These are phyloP conservation scores for Syzygium grande DNA, from an alignment of 345 rosid species.

Conservation along the genomic window DNA sequence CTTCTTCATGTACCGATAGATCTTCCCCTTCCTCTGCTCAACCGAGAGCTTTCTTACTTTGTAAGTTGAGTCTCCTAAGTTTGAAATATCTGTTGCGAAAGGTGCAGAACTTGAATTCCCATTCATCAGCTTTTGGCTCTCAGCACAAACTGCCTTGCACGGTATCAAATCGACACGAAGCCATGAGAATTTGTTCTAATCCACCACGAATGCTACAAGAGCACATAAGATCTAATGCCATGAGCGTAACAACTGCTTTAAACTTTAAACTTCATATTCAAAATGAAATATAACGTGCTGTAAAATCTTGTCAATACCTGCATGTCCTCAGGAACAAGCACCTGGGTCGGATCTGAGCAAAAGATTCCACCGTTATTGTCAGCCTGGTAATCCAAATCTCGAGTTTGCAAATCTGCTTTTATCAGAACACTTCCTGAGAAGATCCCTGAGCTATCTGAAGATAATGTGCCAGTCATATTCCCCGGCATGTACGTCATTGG, in stretches of 20 bases:
- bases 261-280: background rate
- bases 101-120: slow-evolving; percentile 28
- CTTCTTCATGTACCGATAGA: slow-evolving; percentile 87
- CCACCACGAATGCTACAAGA: background rate
- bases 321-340: slow-evolving; percentile 43
- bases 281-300: background rate
- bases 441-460: slow-evolving; percentile 35
- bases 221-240: background rate
- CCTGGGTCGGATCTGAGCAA: slow-evolving; percentile 36
- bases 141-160: slow-evolving; percentile 38
- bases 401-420: slow-evolving; percentile 44
- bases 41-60: slow-evolving; percentile 68
- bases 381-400: slow-evolving; percentile 47
- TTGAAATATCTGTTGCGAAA: slow-evolving; percentile 50
- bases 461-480: slow-evolving; percentile 27
- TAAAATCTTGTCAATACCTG: slow-evolving; percentile 39
- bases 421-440: slow-evolving; percentile 27
- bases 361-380: slow-evolving; percentile 53
- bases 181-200: background rate
- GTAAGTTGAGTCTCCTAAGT: slow-evolving; percentile 64
- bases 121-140: slow-evolving; percentile 35
- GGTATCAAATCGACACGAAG: background rate
- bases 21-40: slow-evolving; percentile 76
- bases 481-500: slow-evolving; percentile 36
- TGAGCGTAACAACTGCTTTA: background rate